Base-by-base conservation (phyloP, 345 rosid genomes). In the Raphanus raphanistrum region DNA sequence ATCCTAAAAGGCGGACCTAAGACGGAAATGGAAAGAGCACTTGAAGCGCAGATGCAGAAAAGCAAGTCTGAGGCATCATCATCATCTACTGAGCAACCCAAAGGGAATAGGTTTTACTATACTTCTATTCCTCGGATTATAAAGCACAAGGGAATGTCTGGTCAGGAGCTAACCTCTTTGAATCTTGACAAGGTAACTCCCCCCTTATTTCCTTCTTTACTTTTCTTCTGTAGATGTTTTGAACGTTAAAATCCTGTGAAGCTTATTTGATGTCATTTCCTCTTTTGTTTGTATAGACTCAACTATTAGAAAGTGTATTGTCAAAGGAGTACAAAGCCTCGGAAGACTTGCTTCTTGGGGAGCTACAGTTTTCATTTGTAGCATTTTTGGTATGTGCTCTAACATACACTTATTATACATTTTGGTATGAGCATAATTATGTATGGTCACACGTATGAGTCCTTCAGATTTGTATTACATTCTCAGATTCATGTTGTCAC, bases 281-380 rank as follows among this genome's bases (percentile, higher is more conserved):
- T 81, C 9, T 25, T 4, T 64, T 61, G 45, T 67, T 54, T 78
- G 6, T 71, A 16, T 82, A 94, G 98, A 87, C 94, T 54, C 86
- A 86, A 71, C 75, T 92, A 59, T 75, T 94, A 33, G 98, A 94
- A 79, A 84, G 76, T 31, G 63, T 90, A 65, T 75, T 94, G 55
- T 71, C 41, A 31, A 89, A 87, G 83, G 83, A 84, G 80, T 92
- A 86, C 81, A 88, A 86, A 29, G 89, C 83, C 55, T 88, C 87
- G 8, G 98, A 94, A 81, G 98, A 90, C 68, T 73, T 84, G 43
- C 87, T 94, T 76, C 90, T 94, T 15, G 98, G 98, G 71, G 98
- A 94, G 85, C 75, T 92, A 73, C 98, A 92, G 29, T 94, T 94
- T 87, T 81, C 98, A 6, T 94, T 86, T 71, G 77, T 94, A 75